A percentile compares a stretch with the other conserved stretches of the same genome.
Evolutionary conservation across 306 rosid species (phyloP).

Genomic region (Lablab purpureus): DNA sequence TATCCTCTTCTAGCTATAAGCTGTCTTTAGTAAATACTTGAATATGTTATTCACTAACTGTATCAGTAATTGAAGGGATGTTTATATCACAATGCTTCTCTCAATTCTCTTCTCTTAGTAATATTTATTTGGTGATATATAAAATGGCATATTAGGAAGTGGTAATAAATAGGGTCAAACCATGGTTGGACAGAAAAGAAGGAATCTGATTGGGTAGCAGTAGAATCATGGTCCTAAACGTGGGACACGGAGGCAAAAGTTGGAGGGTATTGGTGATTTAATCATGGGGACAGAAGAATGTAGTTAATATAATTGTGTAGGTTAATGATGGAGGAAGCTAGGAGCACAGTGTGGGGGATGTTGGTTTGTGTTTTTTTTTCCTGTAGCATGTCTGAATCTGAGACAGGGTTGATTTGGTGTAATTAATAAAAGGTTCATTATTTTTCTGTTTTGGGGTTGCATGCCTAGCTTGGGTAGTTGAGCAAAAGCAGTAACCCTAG

Average conservation of each 20-base stretch:
- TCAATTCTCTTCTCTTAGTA: too few relatives aligned
- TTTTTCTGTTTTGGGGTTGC: conserved; percentile 11
- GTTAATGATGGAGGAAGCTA: conserved; percentile 19
- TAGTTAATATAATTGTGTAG: background rate
- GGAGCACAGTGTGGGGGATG: background rate
- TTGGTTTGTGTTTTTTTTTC: background rate
- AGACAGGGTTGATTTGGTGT: conserved; percentile 1
- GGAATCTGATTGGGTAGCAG: too few relatives aligned
- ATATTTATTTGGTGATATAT: background rate
- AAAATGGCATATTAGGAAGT: background rate
- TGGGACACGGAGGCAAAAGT: background rate
- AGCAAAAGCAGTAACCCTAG: conserved; percentile 42
- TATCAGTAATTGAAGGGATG: background rate
- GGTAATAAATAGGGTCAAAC: background rate
- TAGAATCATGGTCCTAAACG: too few relatives aligned
- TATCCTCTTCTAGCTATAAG: too few relatives aligned
- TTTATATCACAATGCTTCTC: too few relatives aligned
- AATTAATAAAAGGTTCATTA: conserved; percentile 40
- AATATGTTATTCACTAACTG: background rate
- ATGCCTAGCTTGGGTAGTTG: background rate
- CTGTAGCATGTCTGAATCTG: background rate
- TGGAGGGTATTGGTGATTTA: background rate
- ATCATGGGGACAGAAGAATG: background rate
- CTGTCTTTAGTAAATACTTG: background rate
- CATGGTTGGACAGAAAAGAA: background rate